Percentiles rank a stretch among this genome's conserved stretches.
Evolutionary conservation across 495 filamentous ascomycete species (phyloP).

Genomic region (Chlorociboria aeruginascens): DNA sequence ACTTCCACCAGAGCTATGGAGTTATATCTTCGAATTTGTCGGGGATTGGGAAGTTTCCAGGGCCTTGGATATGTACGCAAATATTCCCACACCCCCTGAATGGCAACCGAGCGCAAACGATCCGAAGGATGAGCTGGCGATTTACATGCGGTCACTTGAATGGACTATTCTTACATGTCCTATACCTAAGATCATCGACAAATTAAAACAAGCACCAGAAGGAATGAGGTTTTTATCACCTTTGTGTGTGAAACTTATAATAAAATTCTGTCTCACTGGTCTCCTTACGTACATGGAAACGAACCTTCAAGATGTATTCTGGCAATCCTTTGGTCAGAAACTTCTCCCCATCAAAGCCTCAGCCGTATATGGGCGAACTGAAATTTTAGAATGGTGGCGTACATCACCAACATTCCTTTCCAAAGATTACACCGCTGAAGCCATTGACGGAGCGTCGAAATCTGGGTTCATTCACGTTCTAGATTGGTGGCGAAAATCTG

Average conservation of each 20-base stretch:
- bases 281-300: conserved; percentile 74
- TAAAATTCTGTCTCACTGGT: conserved; percentile 68
- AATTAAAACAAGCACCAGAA: conserved; percentile 51
- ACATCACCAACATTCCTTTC: conserved; percentile 63
- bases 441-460: conserved; percentile 74
- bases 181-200: conserved; percentile 51
- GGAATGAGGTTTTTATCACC: conserved; percentile 64
- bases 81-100: conserved; percentile 55
- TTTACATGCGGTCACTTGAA: conserved; percentile 53
- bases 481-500: conserved; percentile 82
- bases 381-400: conserved; percentile 83
- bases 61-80: conserved; percentile 68
- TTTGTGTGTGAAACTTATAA: conserved; percentile 73
- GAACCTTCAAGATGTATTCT: conserved; percentile 67
- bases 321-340: conserved; percentile 67
- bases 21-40: conserved; percentile 69
- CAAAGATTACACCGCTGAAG: conserved; percentile 61
- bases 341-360: conserved; percentile 77
- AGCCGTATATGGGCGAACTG: conserved; percentile 71
- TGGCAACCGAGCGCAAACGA: conserved; percentile 43
- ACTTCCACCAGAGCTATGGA: conserved; percentile 80
- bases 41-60: conserved; percentile 84
- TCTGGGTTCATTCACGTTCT: conserved; percentile 74
- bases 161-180: conserved; percentile 66
- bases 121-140: conserved; percentile 35